Evolutionary conservation across 2,329 filamentous ascomycete species (phyloP).

Genomic region (Aotearoamyces nothofagi): DNA sequence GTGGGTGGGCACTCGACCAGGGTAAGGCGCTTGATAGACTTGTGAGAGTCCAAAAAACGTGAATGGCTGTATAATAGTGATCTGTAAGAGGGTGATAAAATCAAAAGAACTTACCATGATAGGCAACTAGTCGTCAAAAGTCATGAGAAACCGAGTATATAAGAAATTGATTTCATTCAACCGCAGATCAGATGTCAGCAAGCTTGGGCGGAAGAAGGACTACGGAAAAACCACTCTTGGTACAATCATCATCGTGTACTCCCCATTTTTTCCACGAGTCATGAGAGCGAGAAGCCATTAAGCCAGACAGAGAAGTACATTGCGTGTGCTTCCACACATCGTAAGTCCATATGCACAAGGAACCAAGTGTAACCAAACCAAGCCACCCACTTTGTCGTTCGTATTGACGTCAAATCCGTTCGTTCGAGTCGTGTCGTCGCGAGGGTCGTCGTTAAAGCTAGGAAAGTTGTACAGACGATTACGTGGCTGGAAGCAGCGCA

Average conservation of each 20-base stretch:
- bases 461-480: slow-evolving; percentile 13
- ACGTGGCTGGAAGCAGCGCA: slow-evolving; percentile 7
- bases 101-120: too few species aligned
- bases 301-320: slow-evolving; percentile 8
- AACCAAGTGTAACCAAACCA: slow-evolving; percentile 7
- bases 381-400: slow-evolving; percentile 6
- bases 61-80: too few species aligned
- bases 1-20: slow-evolving; percentile 41
- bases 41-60: slow-evolving; percentile 24
- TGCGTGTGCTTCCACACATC: slow-evolving; percentile 10
- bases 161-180: slow-evolving; percentile 11
- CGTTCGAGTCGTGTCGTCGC: slow-evolving; percentile 11
- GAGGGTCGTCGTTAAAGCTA: slow-evolving; percentile 9
- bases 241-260: slow-evolving; percentile 2
- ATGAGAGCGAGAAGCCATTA: too few species aligned
- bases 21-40: slow-evolving; percentile 43
- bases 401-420: slow-evolving; percentile 7
- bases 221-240: slow-evolving; percentile 5
- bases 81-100: too few species aligned
- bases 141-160: slow-evolving; percentile 1
- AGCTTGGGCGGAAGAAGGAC: slow-evolving; percentile 9
- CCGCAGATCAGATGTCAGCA: slow-evolving; percentile 9
- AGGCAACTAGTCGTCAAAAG: too few species aligned
- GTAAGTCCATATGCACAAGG: slow-evolving; percentile 15
- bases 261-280: slow-evolving; percentile 3